Percentiles rank a stretch among this genome's conserved stretches.
Conservation (phyloP, 495 filamentous ascomycete species). For the Hyaloscypha hepaticicola region DNA sequence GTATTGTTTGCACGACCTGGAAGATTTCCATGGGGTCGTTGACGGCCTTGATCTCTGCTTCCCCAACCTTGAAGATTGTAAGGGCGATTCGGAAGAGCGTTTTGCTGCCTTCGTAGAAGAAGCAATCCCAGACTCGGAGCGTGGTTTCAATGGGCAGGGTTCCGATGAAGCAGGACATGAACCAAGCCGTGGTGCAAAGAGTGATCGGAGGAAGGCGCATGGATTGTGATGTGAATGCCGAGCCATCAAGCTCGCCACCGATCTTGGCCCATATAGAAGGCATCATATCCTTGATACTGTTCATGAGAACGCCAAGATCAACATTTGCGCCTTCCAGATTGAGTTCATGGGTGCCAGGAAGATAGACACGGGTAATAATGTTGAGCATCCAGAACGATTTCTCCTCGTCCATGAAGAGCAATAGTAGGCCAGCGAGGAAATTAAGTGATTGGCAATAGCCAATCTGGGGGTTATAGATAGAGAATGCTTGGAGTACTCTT, state of each 20-base stretch:
- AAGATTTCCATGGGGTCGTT: constrained; percentile 94
- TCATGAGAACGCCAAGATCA: constrained; percentile 93
- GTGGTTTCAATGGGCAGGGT: constrained; percentile 88
- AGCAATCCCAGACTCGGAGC: constrained; percentile 89
- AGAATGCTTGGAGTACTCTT: constrained; percentile 84
- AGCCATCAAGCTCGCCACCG: constrained; percentile 67
- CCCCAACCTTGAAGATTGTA: constrained; percentile 89
- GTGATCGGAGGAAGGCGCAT: constrained; percentile 81
- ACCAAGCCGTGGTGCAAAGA: constrained; percentile 94
- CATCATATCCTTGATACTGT: constrained; percentile 74
- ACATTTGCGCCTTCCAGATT: constrained; percentile 91
- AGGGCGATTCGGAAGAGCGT: constrained; percentile 94
- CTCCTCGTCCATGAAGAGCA: constrained; percentile 88
- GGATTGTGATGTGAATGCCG: constrained; percentile 34
- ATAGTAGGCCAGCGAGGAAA: constrained; percentile 92
- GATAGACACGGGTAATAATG: constrained; percentile 82
- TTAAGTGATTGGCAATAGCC: constrained; percentile 98
- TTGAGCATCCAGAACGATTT: constrained; percentile 94
- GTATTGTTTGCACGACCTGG: constrained; percentile 89
- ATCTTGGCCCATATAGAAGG: constrained; percentile 88
- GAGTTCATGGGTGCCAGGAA: constrained; percentile 90
- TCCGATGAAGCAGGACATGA: constrained; percentile 96
- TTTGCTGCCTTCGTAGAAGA: constrained; percentile 94
- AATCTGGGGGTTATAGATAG: constrained; percentile 82
- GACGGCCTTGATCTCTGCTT: constrained; percentile 75